Conservation (phyloP, 108 stramenopile genomes). For the Cyclotella baltica region DNA sequence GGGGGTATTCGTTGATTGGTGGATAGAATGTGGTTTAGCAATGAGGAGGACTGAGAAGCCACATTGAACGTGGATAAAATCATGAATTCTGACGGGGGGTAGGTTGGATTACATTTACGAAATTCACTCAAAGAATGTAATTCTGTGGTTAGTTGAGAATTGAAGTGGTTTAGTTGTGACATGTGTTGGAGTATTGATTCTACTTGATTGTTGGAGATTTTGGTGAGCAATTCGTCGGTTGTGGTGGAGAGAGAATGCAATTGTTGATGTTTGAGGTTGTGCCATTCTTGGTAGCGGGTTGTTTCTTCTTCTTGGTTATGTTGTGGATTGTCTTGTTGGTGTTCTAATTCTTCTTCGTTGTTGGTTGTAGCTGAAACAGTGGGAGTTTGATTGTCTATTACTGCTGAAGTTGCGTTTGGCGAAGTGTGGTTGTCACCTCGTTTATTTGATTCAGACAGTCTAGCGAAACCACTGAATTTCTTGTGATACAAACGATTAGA, state of each 20-base stretch:
- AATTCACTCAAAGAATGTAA: constrained; percentile 30
- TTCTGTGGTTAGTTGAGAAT: constrained; percentile 19
- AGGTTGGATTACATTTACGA: constrained; percentile 29
- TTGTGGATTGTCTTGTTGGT: not conserved
- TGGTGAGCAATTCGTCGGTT: constrained; percentile 3
- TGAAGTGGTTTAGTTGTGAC: constrained; percentile 22
- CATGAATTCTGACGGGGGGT: constrained; percentile 40
- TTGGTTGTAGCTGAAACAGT: no score
- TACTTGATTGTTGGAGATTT: not conserved
- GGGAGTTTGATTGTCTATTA: no score
- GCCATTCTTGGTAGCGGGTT: constrained; percentile 2
- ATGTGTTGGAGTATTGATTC: constrained; percentile 27
- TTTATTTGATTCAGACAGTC: not conserved
- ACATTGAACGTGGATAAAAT: constrained; percentile 17
- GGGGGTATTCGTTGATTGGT: not conserved
- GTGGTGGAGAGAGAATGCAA: not conserved
- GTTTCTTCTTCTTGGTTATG: not conserved
- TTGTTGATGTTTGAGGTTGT: constrained; percentile 4
- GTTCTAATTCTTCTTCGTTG: no score
- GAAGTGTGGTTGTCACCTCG: not conserved
- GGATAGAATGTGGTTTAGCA: constrained; percentile 26
- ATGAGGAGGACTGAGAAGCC: constrained; percentile 1
- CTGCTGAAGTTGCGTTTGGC: not conserved
- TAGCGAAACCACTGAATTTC: no score
- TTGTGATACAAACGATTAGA: no score